These are phyloP conservation scores for Cercospora sp. DNA, from an alignment of 2,329 filamentous ascomycete genomes.

Conservation along the genomic window DNA sequence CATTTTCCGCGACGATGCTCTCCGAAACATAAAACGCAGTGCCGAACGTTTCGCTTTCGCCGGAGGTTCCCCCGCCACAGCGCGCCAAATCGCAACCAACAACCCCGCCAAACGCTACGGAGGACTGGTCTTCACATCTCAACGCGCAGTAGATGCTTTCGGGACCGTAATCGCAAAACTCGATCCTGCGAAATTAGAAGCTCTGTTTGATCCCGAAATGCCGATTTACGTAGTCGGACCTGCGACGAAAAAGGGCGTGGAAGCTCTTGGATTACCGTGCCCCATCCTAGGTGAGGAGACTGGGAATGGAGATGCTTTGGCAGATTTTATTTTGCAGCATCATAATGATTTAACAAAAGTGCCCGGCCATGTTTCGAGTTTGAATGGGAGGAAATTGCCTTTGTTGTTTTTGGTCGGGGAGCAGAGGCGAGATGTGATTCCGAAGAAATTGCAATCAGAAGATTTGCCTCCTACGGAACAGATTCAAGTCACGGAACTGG, in stretches of 20 bases:
- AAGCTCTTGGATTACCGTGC: slow-evolving; percentile 51
- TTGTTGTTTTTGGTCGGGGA: slow-evolving; percentile 89
- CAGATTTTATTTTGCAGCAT: slow-evolving; percentile 74
- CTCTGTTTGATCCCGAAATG: slow-evolving; percentile 48
- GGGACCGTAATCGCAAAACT: slow-evolving; percentile 60
- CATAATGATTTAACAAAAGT: slow-evolving; percentile 54
- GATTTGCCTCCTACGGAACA: slow-evolving; percentile 51
- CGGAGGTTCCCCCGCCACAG: slow-evolving; percentile 31
- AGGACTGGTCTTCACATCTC: slow-evolving; percentile 81
- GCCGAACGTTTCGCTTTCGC: slow-evolving; percentile 50
- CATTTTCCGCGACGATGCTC: slow-evolving; percentile 60
- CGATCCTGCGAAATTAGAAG: slow-evolving; percentile 34
- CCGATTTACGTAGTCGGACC: slow-evolving; percentile 80
- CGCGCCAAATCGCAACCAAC: slow-evolving; percentile 34
- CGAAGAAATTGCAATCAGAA: slow-evolving; percentile 68
- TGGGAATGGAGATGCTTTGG: slow-evolving; percentile 80
- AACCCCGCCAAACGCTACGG: slow-evolving; percentile 57
- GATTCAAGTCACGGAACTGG: slow-evolving; percentile 72
- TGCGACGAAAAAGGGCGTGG: slow-evolving; percentile 74
- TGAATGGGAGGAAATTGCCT: slow-evolving; percentile 54
- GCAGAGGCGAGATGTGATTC: slow-evolving; percentile 85
- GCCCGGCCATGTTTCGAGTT: slow-evolving; percentile 31
- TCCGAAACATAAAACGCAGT: slow-evolving; percentile 54
- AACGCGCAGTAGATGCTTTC: slow-evolving; percentile 80
- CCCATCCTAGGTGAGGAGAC: slow-evolving; percentile 76